Percentiles rank a stretch among this genome's conserved stretches.
Evolutionary conservation across 176 grass and related monocot genomes (phyloP).

Genomic region (Oryza meridionalis): DNA sequence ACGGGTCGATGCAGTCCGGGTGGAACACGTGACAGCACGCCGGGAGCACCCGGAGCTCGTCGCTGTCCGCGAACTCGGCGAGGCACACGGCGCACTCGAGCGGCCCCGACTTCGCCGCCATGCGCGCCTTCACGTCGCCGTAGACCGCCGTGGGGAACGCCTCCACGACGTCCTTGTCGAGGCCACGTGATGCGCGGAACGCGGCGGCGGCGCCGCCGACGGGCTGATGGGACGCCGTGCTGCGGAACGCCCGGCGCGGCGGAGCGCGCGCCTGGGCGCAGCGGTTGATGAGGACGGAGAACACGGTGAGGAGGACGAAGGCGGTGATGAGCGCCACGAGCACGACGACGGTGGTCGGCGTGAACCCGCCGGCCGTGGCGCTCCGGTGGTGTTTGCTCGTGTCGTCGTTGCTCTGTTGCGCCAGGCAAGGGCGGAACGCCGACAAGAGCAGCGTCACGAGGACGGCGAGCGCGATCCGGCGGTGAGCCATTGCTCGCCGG

Average conservation of each 20-base stretch:
- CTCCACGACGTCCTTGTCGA: conserved; percentile 54
- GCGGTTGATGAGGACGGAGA: conserved; percentile 68
- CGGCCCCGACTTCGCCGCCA: conserved; percentile 35
- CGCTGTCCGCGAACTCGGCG: conserved; percentile 59
- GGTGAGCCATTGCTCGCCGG: background rate
- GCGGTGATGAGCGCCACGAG: conserved; percentile 52
- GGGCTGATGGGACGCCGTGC: background rate
- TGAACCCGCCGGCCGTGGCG: conserved; percentile 54
- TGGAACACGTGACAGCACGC: conserved; percentile 91
- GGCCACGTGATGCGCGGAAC: background rate
- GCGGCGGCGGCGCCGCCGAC: background rate
- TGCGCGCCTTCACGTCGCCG: conserved; percentile 59
- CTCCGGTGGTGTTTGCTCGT: background rate
- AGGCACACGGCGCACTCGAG: conserved; percentile 83
- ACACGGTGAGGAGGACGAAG: conserved; percentile 55
- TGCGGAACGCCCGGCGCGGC: background rate
- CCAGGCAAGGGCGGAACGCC: background rate
- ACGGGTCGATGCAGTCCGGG: conserved; percentile 76
- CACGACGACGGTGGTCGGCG: conserved; percentile 50
- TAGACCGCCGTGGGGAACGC: conserved; percentile 68
- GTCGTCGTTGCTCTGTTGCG: conserved; percentile 27
- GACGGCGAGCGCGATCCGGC: background rate
- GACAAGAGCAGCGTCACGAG: background rate
- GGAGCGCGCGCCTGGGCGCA: conserved; percentile 18
- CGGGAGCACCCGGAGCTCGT: conserved; percentile 64